Conservation (phyloP, 768 basidiomycete species). For the Russula vinacea region DNA sequence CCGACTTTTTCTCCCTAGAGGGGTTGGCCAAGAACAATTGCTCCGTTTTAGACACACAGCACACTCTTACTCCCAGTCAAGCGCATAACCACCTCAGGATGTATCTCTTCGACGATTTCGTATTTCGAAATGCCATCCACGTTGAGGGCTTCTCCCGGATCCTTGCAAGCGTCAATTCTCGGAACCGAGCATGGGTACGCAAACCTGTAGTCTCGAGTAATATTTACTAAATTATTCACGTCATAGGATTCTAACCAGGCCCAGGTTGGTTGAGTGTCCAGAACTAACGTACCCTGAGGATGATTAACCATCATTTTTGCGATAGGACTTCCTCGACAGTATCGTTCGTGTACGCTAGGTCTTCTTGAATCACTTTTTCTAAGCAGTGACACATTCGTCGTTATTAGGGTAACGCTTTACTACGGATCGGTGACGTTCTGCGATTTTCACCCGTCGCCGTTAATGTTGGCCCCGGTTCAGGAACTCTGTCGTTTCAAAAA, state of each 20-base stretch:
- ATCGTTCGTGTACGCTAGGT: constrained; percentile 30
- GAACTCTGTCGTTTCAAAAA: constrained; percentile 36
- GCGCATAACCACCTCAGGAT: constrained; percentile 34
- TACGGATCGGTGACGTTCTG: constrained; percentile 37
- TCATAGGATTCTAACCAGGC: constrained; percentile 33
- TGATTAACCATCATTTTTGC: neutral
- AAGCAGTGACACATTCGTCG: neutral
- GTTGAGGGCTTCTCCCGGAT: constrained; percentile 34
- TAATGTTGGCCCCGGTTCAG: constrained; percentile 18
- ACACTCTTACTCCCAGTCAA: constrained; percentile 30
- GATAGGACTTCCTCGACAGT: constrained; percentile 33
- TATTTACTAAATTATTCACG: neutral
- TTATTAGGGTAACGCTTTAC: constrained; percentile 33
- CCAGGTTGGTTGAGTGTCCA: constrained; percentile 31
- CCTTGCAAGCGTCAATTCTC: constrained; percentile 32
- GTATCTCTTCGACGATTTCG: constrained; percentile 32
- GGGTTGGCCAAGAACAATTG: constrained; percentile 30
- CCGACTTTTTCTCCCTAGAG: constrained; percentile 33
- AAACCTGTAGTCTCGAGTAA: neutral
- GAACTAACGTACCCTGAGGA: neutral
- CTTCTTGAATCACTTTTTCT: neutral
- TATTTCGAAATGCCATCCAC: constrained; percentile 30
- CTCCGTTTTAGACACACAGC: constrained; percentile 15
- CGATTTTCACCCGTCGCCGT: constrained; percentile 30
- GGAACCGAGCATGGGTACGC: constrained; percentile 33